phyloP scores from a whole-genome alignment of 1,284 basidiomycete genomes.

The Leccinum fallax region DNA sequence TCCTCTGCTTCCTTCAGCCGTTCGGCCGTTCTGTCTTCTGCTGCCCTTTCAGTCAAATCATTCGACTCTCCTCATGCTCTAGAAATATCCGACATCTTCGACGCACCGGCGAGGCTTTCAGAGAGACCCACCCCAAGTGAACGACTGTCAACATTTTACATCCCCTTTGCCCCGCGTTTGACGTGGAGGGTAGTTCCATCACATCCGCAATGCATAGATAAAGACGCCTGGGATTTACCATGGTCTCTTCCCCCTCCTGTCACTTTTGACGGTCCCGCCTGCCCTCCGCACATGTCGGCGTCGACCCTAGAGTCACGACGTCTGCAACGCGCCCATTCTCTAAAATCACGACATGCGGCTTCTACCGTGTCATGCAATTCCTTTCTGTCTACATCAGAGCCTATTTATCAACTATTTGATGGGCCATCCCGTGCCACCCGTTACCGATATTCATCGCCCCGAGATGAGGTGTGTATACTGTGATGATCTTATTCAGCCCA shows the following conservation, averaged over 20 bases:
- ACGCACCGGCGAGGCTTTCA: slow-evolving; percentile 40
- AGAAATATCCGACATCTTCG: slow-evolving; percentile 44
- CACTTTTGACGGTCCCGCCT: slow-evolving; percentile 49
- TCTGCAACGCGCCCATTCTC: slow-evolving; percentile 14
- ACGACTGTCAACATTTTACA: background rate
- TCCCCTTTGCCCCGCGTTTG: background rate
- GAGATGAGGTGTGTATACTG: slow-evolving; percentile 19
- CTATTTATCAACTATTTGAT: slow-evolving; percentile 42
- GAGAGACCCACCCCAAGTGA: slow-evolving; percentile 20
- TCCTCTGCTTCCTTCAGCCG: slow-evolving; percentile 10
- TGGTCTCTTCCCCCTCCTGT: slow-evolving; percentile 43
- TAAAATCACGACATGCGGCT: background rate
- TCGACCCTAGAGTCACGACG: slow-evolving; percentile 22
- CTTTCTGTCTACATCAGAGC: slow-evolving; percentile 19
- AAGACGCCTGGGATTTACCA: slow-evolving; percentile 13
- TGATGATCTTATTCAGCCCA: background rate
- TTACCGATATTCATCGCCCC: slow-evolving; percentile 17
- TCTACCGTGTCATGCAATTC: slow-evolving; percentile 14
- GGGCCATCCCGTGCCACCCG: slow-evolving; percentile 42
- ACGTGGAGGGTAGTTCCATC: background rate
- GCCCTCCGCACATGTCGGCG: slow-evolving; percentile 36
- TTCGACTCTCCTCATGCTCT: slow-evolving; percentile 9
- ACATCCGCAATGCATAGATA: slow-evolving; percentile 5
- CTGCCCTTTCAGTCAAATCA: slow-evolving; percentile 6
- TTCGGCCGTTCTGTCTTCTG: slow-evolving; percentile 10